Conservation (phyloP, 2,329 filamentous ascomycete genomes). For the Domatiomyces globalis region DNA sequence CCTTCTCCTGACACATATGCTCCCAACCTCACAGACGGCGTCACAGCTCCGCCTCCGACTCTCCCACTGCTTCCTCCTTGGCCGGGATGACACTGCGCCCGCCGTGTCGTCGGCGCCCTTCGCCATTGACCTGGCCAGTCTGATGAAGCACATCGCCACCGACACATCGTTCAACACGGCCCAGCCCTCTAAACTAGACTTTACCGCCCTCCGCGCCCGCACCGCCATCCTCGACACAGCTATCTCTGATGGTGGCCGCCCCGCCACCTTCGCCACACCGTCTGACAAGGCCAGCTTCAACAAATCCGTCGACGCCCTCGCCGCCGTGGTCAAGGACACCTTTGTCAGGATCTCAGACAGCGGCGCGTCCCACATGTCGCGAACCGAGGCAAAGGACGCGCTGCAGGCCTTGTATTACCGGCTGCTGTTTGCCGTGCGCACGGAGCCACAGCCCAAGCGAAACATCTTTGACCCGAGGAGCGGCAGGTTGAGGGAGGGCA, state of each 20-base stretch:
- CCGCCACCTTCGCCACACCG: conserved; percentile 16
- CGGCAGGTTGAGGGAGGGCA: conserved; percentile 7
- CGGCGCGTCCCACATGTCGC: conserved; percentile 55
- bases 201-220: conserved; percentile 50
- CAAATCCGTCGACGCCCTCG: conserved; percentile 52
- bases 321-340: conserved; percentile 42
- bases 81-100: neutral
- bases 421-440: conserved; percentile 56
- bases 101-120: neutral
- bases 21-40: conserved; percentile 25
- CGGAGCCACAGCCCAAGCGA: conserved; percentile 42
- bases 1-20: conserved; percentile 28
- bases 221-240: conserved; percentile 59
- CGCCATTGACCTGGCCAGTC: conserved; percentile 5
- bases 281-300: conserved; percentile 44
- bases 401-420: conserved; percentile 64
- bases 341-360: conserved; percentile 55
- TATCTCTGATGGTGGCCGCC: conserved; percentile 47
- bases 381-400: conserved; percentile 62
- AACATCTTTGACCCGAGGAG: conserved; percentile 25
- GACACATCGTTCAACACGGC: conserved; percentile 12
- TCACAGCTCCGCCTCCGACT: conserved; percentile 29
- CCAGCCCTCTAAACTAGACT: conserved; percentile 36
- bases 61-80: conserved; percentile 19
- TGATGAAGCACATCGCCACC: conserved; percentile 12